phyloP scores from a whole-genome alignment of 768 basidiomycete species.

The Jaapia argillacea region DNA sequence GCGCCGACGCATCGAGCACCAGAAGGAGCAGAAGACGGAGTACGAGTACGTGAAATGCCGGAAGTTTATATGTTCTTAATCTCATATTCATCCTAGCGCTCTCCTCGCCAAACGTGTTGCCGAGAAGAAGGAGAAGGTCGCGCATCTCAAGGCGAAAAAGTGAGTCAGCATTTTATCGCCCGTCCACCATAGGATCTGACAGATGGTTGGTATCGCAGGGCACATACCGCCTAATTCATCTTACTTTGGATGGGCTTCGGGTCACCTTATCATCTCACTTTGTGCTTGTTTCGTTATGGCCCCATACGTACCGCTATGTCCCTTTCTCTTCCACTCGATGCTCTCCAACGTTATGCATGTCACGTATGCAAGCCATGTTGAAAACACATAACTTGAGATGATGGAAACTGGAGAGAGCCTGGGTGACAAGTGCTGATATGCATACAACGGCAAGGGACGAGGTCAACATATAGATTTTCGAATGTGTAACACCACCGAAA shows the following conservation, averaged over 20 bases:
- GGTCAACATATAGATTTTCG: no score
- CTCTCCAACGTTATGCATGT: slow-evolving; percentile 6
- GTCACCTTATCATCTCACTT: not conserved
- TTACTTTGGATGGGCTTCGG: not conserved
- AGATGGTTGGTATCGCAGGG: no score
- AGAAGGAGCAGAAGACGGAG: slow-evolving; percentile 93
- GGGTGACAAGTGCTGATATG: no score
- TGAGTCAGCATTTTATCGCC: no score
- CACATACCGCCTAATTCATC: not conserved
- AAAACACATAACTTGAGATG: no score
- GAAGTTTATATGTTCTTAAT: slow-evolving; percentile 1
- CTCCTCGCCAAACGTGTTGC: slow-evolving; percentile 83
- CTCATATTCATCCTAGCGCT: slow-evolving; percentile 26
- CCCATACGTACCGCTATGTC: slow-evolving; percentile 6
- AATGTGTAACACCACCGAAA: no score
- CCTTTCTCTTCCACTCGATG: slow-evolving; percentile 5
- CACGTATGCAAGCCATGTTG: slow-evolving; percentile 5
- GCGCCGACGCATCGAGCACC: slow-evolving; percentile 77
- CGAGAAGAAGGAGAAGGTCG: slow-evolving; percentile 88
- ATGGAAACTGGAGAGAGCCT: no score
- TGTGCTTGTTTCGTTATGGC: slow-evolving; percentile 2
- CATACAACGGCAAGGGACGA: no score
- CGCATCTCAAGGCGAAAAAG: slow-evolving; percentile 78
- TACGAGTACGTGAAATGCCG: slow-evolving; percentile 57
- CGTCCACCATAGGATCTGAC: no score